phyloP scores from a whole-genome alignment of 129 eudicot species.

The Smallanthus sonchifolius region DNA sequence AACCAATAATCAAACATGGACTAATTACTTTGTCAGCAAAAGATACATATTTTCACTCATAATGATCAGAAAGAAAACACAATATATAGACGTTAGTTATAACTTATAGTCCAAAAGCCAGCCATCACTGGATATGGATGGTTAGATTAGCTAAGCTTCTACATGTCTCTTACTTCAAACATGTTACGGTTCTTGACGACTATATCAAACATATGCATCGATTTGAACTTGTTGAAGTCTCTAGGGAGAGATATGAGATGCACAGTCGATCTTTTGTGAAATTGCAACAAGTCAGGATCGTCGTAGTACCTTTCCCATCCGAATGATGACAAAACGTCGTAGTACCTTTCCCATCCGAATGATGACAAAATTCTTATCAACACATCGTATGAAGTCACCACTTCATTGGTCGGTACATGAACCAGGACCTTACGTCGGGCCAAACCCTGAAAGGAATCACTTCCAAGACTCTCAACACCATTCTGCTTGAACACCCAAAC shows the following conservation, averaged over 20 bases:
- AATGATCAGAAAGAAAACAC: too few relatives aligned
- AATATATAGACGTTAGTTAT: too few relatives aligned
- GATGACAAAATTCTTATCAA: constrained; percentile 48
- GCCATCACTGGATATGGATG: not conserved
- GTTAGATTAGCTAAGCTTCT: constrained; percentile 5
- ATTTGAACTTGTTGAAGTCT: constrained; percentile 67
- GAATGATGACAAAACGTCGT: constrained; percentile 41
- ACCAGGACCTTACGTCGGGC: constrained; percentile 53
- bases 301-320: constrained; percentile 93
- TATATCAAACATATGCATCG: constrained; percentile 86
- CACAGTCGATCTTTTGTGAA: constrained; percentile 73
- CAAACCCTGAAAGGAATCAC: constrained; percentile 40
- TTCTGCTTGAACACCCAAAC: constrained; percentile 90
- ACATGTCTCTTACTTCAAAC: constrained; percentile 67
- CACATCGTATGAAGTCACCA: constrained; percentile 55
- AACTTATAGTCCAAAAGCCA: too few relatives aligned
- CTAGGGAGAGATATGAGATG: constrained; percentile 84
- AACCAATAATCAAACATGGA: too few relatives aligned
- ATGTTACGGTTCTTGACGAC: constrained; percentile 84
- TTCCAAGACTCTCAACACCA: constrained; percentile 78
- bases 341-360: constrained; percentile 88
- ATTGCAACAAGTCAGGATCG: constrained; percentile 77
- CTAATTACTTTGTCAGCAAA: too few relatives aligned
- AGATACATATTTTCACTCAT: too few relatives aligned
- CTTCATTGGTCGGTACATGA: constrained; percentile 54